These are phyloP conservation scores for Alternaria sp. DNA, from an alignment of 2,329 filamentous ascomycete genomes.

Conservation along the genomic window DNA sequence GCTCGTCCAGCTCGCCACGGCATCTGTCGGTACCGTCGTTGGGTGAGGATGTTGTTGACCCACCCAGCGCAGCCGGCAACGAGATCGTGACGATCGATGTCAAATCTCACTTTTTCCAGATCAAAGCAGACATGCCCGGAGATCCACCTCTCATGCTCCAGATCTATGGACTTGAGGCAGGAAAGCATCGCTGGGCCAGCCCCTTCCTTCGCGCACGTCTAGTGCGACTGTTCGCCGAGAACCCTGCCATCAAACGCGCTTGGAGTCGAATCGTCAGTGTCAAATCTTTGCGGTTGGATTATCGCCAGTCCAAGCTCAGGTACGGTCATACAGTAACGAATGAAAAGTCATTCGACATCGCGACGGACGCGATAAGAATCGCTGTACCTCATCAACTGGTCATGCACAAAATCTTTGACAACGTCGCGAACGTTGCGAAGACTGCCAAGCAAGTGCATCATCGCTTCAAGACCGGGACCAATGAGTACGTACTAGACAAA, in stretches of 20 bases:
- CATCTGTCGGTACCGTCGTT: slow-evolving; percentile 44
- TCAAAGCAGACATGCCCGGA: slow-evolving; percentile 86
- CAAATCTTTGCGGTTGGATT: slow-evolving; percentile 79
- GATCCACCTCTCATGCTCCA: slow-evolving; percentile 94
- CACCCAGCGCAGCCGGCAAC: slow-evolving; percentile 34
- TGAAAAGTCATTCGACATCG: slow-evolving; percentile 83
- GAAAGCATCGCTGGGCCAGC: slow-evolving; percentile 84
- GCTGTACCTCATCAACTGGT: slow-evolving; percentile 91
- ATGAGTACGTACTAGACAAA: slow-evolving; percentile 88
- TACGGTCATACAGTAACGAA: slow-evolving; percentile 66
- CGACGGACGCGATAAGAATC: slow-evolving; percentile 82
- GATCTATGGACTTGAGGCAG: slow-evolving; percentile 79
- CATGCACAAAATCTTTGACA: slow-evolving; percentile 91
- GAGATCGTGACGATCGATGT: slow-evolving; percentile 85
- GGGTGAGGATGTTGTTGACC: slow-evolving; percentile 37
- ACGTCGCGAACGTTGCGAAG: slow-evolving; percentile 86
- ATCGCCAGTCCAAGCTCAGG: slow-evolving; percentile 77
- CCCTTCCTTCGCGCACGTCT: slow-evolving; percentile 81
- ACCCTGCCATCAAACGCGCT: slow-evolving; percentile 78
- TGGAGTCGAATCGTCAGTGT: slow-evolving; percentile 89
- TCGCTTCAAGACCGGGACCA: slow-evolving; percentile 84
- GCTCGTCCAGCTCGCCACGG: slow-evolving; percentile 21
- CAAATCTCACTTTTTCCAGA: slow-evolving; percentile 79
- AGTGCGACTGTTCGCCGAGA: slow-evolving; percentile 84
- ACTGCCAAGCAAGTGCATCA: slow-evolving; percentile 90